A percentile compares a stretch with the other conserved stretches of the same genome.
These are phyloP conservation scores for Diversispora epigaea DNA, from an alignment of 192 early-diverging fungal species.

Conservation along the genomic window DNA sequence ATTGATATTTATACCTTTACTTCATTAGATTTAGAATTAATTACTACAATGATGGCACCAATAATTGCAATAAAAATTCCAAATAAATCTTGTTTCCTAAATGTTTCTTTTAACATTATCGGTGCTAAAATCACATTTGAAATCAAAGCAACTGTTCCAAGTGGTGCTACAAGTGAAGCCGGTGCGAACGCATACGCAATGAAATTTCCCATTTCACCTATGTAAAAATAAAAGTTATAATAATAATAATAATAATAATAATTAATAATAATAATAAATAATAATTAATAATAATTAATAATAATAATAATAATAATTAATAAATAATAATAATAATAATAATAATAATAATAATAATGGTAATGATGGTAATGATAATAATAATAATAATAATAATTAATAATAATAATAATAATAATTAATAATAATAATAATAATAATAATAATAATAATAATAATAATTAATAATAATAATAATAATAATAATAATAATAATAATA, in stretches of 20 bases:
- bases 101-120: slow-evolving; percentile 62
- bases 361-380: no score
- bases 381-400: no score
- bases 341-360: no score
- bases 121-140: slow-evolving; percentile 72
- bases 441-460: background rate
- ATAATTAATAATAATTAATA: no score
- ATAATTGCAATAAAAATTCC: slow-evolving; percentile 63
- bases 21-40: slow-evolving; percentile 60
- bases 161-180: slow-evolving; percentile 69
- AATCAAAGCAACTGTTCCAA: slow-evolving; percentile 72
- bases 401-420: no score
- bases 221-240: background rate
- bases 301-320: background rate
- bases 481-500: background rate
- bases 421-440: background rate
- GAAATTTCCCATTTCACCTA: slow-evolving; percentile 48
- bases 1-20: slow-evolving; percentile 40
- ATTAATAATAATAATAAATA: no score
- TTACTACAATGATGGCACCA: slow-evolving; percentile 63
- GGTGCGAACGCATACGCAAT: slow-evolving; percentile 74
- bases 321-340: no score
- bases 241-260: background rate
- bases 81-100: slow-evolving; percentile 56
- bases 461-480: no score